Evolutionary conservation across 2,329 filamentous ascomycete species (phyloP).

Genomic region (Diaporthe humulicola): DNA sequence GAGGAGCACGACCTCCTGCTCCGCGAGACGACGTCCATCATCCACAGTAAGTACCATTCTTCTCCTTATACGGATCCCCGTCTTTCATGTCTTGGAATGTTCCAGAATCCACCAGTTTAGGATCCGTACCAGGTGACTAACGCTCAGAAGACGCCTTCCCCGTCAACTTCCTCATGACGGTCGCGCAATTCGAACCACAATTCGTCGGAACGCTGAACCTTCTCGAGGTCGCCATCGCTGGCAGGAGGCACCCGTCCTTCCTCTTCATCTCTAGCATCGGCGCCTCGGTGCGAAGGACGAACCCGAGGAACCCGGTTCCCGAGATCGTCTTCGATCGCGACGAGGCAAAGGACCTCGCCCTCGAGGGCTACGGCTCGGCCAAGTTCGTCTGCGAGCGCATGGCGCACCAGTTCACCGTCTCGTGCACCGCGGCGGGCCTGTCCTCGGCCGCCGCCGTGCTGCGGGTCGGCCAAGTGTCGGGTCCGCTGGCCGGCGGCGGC

Average conservation of each 20-base stretch:
- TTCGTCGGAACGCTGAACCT: constrained; percentile 58
- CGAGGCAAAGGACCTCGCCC: constrained; percentile 37
- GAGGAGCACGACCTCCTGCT: constrained; percentile 47
- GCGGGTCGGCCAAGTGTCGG: constrained; percentile 48
- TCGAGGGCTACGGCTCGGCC: constrained; percentile 47
- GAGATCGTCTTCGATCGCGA: constrained; percentile 43
- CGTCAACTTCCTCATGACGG: constrained; percentile 64
- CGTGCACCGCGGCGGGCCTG: constrained; percentile 38
- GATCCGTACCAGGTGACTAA: no score
- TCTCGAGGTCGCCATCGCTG: constrained; percentile 50
- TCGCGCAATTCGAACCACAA: constrained; percentile 59
- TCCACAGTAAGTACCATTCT: no score
- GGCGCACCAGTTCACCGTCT: constrained; percentile 42
- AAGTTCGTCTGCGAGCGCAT: constrained; percentile 49
- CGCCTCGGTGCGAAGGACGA: constrained; percentile 41
- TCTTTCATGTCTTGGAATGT: no score
- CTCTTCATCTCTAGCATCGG: constrained; percentile 48
- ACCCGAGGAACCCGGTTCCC: constrained; percentile 36
- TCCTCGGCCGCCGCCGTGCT: constrained; percentile 26
- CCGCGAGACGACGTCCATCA: constrained; percentile 53
- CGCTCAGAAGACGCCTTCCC: constrained; percentile 64
- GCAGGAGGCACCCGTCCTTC: constrained; percentile 35
- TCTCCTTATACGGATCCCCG: no score
- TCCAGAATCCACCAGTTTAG: no score
- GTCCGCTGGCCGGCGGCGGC: constrained; percentile 43